A percentile compares a stretch with the other conserved stretches of the same genome.
Evolutionary conservation across 2,329 filamentous ascomycete genomes (phyloP).

Genomic region (Ceratocystis ficicola): DNA sequence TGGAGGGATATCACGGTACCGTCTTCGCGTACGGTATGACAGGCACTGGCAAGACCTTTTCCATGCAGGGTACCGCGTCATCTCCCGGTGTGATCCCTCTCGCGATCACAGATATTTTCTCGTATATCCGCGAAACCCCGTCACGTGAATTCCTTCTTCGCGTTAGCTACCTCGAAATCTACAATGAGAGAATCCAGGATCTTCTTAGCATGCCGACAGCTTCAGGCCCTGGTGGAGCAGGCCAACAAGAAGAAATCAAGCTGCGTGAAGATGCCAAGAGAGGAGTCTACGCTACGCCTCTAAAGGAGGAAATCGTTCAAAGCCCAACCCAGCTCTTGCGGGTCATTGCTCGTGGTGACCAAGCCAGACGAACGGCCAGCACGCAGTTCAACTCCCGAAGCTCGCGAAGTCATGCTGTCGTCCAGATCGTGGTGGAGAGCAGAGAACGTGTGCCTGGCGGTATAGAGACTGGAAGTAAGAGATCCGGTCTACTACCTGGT

Average conservation of each 20-base stretch:
- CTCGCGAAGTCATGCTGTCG: slow-evolving; percentile 94
- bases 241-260: slow-evolving; percentile 82
- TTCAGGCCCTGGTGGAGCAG: slow-evolving; percentile 40
- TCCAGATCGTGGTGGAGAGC: slow-evolving; percentile 97
- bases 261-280: slow-evolving; percentile 90
- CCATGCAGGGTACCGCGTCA: slow-evolving; percentile 94
- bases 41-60: slow-evolving; percentile 98
- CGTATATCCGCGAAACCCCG: slow-evolving; percentile 93
- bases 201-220: slow-evolving; percentile 63
- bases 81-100: slow-evolving; percentile 94
- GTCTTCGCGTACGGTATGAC: slow-evolving; percentile 99
- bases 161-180: slow-evolving; percentile 97
- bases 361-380: slow-evolving; percentile 78
- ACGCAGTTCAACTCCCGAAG: slow-evolving; percentile 96
- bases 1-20: slow-evolving; percentile 98
- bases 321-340: slow-evolving; percentile 88
- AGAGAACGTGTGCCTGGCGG: slow-evolving; percentile 63
- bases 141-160: slow-evolving; percentile 86
- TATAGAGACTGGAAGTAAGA: slow-evolving; percentile 45
- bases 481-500: slow-evolving; percentile 61
- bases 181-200: slow-evolving; percentile 96
- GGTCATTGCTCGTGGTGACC: slow-evolving; percentile 88
- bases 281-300: slow-evolving; percentile 86
- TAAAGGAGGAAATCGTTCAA: slow-evolving; percentile 98
- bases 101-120: slow-evolving; percentile 97